phyloP scores from a whole-genome alignment of 1,139 yeast genomes.

The Saccharomyces hybrid region DNA sequence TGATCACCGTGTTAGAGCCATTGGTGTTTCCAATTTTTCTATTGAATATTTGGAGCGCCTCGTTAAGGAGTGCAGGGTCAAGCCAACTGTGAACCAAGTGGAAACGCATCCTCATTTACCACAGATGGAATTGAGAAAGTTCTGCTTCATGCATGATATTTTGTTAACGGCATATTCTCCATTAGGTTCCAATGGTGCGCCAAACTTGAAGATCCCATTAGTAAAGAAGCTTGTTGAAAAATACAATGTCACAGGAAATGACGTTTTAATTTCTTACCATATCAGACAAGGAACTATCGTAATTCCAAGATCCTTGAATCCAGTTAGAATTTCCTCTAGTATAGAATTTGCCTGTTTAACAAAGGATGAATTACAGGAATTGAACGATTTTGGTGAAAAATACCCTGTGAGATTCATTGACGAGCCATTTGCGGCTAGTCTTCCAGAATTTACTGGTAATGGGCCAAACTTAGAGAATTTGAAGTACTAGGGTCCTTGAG shows the following conservation, averaged over 20 bases:
- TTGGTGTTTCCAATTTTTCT: constrained; percentile 58
- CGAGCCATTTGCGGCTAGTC: constrained; percentile 25
- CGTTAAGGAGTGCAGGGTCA: constrained; percentile 39
- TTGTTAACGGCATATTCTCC: constrained; percentile 53
- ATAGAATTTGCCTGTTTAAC: constrained; percentile 37
- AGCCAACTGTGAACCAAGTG: constrained; percentile 50
- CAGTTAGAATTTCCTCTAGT: constrained; percentile 31
- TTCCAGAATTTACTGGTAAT: constrained; percentile 26
- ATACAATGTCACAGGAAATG: constrained; percentile 39
- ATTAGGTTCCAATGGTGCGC: constrained; percentile 50
- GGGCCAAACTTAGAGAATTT: not conserved
- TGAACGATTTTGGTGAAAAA: constrained; percentile 40
- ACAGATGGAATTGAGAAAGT: constrained; percentile 42
- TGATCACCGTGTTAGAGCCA: constrained; percentile 39
- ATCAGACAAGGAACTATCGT: constrained; percentile 46
- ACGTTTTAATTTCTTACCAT: constrained; percentile 48
- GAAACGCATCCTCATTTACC: constrained; percentile 56
- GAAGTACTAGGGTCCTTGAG: not conserved
- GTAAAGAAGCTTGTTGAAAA: constrained; percentile 41
- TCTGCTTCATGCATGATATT: constrained; percentile 40
- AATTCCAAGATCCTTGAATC: constrained; percentile 45
- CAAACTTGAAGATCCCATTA: constrained; percentile 40
- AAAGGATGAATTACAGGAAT: constrained; percentile 37
- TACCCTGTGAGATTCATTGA: constrained; percentile 37
- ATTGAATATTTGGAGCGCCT: constrained; percentile 40